Conservation (phyloP, 2,329 filamentous ascomycete genomes). For the Beauveria sp. region DNA sequence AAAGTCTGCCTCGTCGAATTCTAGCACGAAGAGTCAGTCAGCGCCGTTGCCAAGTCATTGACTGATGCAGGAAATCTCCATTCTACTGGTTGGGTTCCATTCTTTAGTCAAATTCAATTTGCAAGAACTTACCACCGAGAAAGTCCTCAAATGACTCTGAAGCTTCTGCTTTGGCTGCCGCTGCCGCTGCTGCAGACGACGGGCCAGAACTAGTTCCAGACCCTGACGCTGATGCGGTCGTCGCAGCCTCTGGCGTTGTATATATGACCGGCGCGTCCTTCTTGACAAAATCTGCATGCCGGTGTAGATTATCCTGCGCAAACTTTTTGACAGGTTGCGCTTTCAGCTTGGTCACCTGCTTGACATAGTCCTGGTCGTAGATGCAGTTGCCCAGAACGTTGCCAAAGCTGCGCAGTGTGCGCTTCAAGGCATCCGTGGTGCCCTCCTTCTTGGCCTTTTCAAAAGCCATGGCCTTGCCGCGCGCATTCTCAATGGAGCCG, state of each 20-base stretch:
- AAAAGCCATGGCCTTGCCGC: conserved; percentile 89
- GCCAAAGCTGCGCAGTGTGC: conserved; percentile 83
- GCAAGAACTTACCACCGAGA: conserved; percentile 33
- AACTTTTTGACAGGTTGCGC: conserved; percentile 63
- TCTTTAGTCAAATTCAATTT: neutral
- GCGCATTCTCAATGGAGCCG: conserved; percentile 91
- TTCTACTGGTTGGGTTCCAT: neutral
- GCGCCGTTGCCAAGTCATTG: neutral
- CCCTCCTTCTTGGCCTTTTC: conserved; percentile 99
- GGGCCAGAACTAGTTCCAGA: conserved; percentile 15
- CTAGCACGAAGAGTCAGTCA: conserved; percentile 22
- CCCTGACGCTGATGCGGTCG: neutral
- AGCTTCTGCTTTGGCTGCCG: conserved; percentile 3
- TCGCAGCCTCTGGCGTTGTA: neutral
- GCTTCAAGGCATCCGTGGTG: conserved; percentile 87
- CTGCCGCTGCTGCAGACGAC: conserved; percentile 30
- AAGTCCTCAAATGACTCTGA: conserved; percentile 43
- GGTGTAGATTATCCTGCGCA: conserved; percentile 70
- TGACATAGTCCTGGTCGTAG: conserved; percentile 91
- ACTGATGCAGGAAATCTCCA: neutral
- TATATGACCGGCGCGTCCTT: conserved; percentile 33
- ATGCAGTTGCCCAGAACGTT: conserved; percentile 98
- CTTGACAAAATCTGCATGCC: conserved; percentile 69
- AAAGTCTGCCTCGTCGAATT: conserved; percentile 73
- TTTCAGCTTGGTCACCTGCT: conserved; percentile 86